Evolutionary conservation across 352 stramenopile genomes (phyloP).

Genomic region (Phytopythium vexans): DNA sequence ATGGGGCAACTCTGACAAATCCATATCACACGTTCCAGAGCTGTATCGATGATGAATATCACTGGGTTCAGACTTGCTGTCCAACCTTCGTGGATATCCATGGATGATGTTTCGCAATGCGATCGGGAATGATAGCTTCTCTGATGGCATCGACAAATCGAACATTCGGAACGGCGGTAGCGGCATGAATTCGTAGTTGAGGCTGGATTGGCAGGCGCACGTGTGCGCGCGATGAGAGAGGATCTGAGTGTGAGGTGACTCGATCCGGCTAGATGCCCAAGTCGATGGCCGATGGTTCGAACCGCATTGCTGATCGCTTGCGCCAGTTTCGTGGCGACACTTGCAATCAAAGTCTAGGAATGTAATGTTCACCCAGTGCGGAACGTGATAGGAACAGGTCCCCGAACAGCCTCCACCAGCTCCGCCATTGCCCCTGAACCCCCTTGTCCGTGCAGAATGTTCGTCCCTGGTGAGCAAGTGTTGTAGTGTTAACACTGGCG

Average conservation of each 20-base stretch:
- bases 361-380: conserved; percentile 93
- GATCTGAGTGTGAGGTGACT: conserved; percentile 8
- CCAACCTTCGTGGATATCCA: conserved; percentile 10
- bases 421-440: too few relatives aligned
- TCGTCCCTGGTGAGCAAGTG: too few relatives aligned
- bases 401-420: too few relatives aligned
- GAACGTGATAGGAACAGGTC: conserved; percentile 78
- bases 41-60: too few relatives aligned
- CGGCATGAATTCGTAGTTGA: conserved; percentile 48
- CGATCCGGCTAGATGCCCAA: conserved; percentile 8
- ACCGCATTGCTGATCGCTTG: background rate
- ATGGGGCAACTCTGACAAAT: too few relatives aligned
- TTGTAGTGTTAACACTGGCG: too few relatives aligned
- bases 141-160: conserved; percentile 45
- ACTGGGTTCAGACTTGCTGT: background rate
- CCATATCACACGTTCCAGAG: too few relatives aligned
- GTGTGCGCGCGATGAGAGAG: conserved; percentile 20
- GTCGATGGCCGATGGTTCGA: background rate
- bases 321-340: conserved; percentile 12
- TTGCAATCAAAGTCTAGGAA: conserved; percentile 83
- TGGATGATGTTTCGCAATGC: conserved; percentile 50
- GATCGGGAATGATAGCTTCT: conserved; percentile 47
- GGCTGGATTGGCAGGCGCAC: conserved; percentile 42
- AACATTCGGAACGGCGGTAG: conserved; percentile 77
- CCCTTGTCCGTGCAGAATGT: too few relatives aligned